Conservation (phyloP, 164 flowering plant genomes). For the Malania oleifera region DNA sequence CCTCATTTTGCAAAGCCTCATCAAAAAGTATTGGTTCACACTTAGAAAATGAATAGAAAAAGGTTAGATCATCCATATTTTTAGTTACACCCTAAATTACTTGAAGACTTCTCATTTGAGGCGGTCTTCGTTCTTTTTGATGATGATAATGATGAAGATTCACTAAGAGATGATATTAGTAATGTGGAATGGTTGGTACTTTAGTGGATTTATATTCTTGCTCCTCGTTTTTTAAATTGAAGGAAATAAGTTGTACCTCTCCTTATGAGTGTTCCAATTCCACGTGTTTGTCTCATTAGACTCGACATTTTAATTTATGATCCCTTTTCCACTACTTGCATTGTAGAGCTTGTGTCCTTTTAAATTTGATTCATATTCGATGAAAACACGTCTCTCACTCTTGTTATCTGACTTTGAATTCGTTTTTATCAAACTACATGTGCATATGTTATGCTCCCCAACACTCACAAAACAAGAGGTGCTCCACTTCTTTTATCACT, state of each 20-base stretch:
- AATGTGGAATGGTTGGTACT: too few species aligned
- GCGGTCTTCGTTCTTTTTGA: not conserved
- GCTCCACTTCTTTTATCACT: not conserved
- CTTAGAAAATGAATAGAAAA: not conserved
- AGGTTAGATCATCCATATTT: not conserved
- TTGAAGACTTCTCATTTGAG: not conserved
- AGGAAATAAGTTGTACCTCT: not conserved
- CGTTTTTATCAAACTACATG: conserved; percentile 3
- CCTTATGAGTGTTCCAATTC: not conserved
- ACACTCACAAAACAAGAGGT: not conserved
- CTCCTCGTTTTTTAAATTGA: too few species aligned
- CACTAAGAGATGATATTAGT: too few species aligned
- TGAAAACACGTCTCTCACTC: conserved; percentile 4
- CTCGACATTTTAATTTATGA: conserved; percentile 2
- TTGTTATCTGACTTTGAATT: not conserved
- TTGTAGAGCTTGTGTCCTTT: not conserved
- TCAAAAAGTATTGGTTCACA: too few species aligned
- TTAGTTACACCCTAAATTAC: not conserved
- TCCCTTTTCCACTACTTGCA: not conserved
- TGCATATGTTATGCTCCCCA: conserved; percentile 2
- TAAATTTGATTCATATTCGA: conserved; percentile 2
- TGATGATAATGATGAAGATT: too few species aligned
- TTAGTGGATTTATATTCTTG: too few species aligned
- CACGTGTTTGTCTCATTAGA: conserved; percentile 5
- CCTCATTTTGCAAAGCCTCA: too few species aligned